Evolutionary conservation across 768 basidiomycete genomes (phyloP).

Genomic region (Hygrocybe coccinea): DNA sequence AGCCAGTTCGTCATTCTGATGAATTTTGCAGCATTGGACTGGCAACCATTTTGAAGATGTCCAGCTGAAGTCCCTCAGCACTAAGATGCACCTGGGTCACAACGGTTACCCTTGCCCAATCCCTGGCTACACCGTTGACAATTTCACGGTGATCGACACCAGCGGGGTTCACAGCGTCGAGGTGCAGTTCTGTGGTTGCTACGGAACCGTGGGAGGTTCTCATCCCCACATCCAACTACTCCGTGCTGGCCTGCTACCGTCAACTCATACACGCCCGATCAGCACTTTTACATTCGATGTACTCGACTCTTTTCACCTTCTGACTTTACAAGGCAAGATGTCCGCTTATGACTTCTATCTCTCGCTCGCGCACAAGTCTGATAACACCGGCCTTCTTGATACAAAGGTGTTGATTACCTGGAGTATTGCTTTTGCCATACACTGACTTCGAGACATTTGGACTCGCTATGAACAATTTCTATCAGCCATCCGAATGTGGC

Average conservation of each 20-base stretch:
- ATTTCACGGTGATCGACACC: constrained; percentile 16
- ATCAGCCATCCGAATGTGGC: constrained; percentile 9
- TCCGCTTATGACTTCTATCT: constrained; percentile 8
- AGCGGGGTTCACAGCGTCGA: constrained; percentile 22
- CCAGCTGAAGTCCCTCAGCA: constrained; percentile 5
- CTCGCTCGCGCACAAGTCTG: background rate
- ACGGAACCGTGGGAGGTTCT: background rate
- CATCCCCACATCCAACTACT: constrained; percentile 4
- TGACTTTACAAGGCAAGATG: constrained; percentile 10
- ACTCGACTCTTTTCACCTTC: constrained; percentile 10
- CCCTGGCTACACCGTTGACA: background rate
- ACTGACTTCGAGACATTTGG: background rate
- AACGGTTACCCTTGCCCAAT: background rate
- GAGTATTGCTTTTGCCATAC: background rate
- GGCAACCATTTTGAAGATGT: background rate
- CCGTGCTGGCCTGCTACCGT: constrained; percentile 1
- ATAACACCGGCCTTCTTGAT: constrained; percentile 2
- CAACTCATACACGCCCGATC: background rate
- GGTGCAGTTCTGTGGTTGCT: constrained; percentile 24
- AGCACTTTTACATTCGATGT: constrained; percentile 9
- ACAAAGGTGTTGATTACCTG: background rate
- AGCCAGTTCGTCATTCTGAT: background rate
- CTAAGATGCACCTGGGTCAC: constrained; percentile 11
- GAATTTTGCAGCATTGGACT: constrained; percentile 1
- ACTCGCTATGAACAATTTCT: constrained; percentile 9